Conservation (phyloP, 306 rosid genomes). For the Vigna reflexopilosa region DNA sequence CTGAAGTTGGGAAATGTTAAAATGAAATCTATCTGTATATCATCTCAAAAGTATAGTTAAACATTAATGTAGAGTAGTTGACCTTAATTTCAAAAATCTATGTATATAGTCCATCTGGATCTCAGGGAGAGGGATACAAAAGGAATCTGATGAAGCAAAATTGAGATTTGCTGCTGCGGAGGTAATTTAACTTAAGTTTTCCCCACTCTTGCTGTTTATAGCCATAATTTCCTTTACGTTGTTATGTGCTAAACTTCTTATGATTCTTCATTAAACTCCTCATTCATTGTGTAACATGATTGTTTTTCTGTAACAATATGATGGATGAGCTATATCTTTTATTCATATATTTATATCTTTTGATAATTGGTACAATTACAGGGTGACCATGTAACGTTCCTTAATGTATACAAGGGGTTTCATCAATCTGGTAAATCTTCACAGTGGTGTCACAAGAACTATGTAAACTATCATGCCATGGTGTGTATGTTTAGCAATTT, state of each 20-base stretch:
- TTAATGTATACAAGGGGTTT: constrained; percentile 90
- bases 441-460: constrained; percentile 95
- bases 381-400: constrained; percentile 94
- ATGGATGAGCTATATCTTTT: constrained; percentile 13
- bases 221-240: neutral
- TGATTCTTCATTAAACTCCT: too few species aligned
- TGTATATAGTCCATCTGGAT: constrained; percentile 85
- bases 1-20: constrained; percentile 22
- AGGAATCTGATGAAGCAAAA: constrained; percentile 92
- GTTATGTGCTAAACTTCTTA: too few species aligned
- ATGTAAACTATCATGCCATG: constrained; percentile 91
- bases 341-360: constrained; percentile 22
- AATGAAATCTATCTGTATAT: constrained; percentile 21
- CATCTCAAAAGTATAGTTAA: constrained; percentile 17
- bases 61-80: constrained; percentile 26
- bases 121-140: constrained; percentile 84
- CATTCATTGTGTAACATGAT: neutral
- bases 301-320: constrained; percentile 1
- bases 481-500: constrained; percentile 56
- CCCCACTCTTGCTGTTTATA: constrained; percentile 1
- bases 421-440: constrained; percentile 94
- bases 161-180: constrained; percentile 93
- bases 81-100: constrained; percentile 45
- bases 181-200: constrained; percentile 54
- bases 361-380: constrained; percentile 49